Evolutionary conservation across 768 basidiomycete species (phyloP).

Genomic region (Suillus occidentalis): DNA sequence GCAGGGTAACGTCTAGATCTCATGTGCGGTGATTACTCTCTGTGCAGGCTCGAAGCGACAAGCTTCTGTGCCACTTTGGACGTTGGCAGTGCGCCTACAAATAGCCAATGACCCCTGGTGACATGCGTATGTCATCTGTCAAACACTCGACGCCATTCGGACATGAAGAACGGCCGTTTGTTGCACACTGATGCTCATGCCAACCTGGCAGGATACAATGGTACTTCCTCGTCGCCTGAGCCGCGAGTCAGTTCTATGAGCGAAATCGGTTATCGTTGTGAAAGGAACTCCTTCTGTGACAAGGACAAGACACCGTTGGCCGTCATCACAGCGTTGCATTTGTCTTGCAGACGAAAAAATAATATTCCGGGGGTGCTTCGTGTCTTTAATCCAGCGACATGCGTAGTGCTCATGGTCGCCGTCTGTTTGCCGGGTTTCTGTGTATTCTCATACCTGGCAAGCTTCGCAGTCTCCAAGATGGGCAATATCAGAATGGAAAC

Average conservation of each 20-base stretch:
- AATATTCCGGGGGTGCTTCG: not conserved
- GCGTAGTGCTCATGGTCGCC: not conserved
- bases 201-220: not conserved
- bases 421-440: not conserved
- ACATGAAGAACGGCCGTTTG: not conserved
- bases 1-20: not conserved
- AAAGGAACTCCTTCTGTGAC: not conserved
- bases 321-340: not conserved
- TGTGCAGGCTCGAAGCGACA: not conserved
- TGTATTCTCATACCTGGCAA: not conserved
- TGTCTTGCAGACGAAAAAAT: not conserved
- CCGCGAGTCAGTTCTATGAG: not conserved
- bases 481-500: not conserved
- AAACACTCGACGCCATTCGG: not conserved
- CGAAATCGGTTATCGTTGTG: not conserved
- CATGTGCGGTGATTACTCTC: not conserved
- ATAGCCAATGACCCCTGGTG: not conserved
- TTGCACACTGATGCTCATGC: not conserved
- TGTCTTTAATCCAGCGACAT: not conserved
- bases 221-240: not conserved
- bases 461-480: not conserved
- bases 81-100: not conserved
- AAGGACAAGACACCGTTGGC: not conserved
- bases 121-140: not conserved
- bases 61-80: not conserved